These are phyloP conservation scores for Pseudonitzschia multiseries DNA, from an alignment of 108 stramenopile genomes.

Conservation along the genomic window DNA sequence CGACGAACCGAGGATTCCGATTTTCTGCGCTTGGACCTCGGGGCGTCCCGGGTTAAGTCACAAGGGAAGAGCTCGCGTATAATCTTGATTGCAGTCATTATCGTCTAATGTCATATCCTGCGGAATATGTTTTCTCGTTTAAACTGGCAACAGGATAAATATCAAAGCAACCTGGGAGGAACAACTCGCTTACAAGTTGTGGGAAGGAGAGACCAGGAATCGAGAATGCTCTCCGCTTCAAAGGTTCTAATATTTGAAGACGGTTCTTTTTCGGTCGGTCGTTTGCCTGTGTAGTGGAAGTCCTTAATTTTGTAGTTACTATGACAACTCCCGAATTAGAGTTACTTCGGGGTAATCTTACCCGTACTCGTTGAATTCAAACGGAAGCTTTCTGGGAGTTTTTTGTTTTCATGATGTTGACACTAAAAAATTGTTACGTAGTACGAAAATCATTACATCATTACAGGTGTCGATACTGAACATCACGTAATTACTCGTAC, in stretches of 20 bases:
- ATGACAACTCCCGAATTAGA: too few species aligned
- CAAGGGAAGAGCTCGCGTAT: neutral
- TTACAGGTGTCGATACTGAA: neutral
- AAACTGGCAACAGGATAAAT: neutral
- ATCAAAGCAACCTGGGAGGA: neutral
- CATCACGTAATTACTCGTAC: too few species aligned
- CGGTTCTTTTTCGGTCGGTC: too few species aligned
- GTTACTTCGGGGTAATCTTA: too few species aligned
- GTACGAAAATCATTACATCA: neutral
- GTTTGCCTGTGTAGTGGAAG: too few species aligned
- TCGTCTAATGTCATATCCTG: neutral
- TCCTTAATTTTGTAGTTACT: too few species aligned
- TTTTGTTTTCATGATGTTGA: neutral
- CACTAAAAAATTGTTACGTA: neutral
- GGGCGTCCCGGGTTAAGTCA: neutral
- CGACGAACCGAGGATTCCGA: neutral
- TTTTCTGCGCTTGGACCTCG: slow-evolving; percentile 10
- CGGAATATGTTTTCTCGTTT: neutral
- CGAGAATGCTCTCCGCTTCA: too few species aligned
- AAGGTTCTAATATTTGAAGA: too few species aligned
- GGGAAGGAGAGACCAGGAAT: neutral
- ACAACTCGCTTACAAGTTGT: neutral
- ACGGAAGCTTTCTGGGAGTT: too few species aligned
- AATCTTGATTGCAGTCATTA: slow-evolving; percentile 9
- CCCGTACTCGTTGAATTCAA: too few species aligned